Evolutionary conservation across 2,329 filamentous ascomycete species (phyloP), one percentile per base, ranked within the genome.

Genomic region (Penicillium psychrosexuale): DNA sequence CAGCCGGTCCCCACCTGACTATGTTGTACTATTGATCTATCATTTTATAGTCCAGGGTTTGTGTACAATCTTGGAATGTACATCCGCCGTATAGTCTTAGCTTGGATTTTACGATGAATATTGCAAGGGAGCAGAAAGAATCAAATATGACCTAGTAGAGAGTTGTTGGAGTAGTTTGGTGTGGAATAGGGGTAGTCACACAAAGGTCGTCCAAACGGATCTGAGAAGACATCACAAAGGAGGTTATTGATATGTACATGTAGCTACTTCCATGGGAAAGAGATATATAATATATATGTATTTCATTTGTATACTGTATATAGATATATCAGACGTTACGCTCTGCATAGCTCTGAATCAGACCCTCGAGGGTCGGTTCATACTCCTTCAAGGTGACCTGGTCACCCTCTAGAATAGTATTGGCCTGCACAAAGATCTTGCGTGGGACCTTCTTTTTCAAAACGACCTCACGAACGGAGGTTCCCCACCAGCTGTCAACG

Each of bases 391-490:
- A 75, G 13, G 80, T 81, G 30, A 95, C 89, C 70, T 86, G 83
- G 54, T 88, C 90, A 0, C 82, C 84, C 12, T 81, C 76, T 38
- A 94, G 69, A 53, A 86, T 82, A 0, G 93, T 97, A 73, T 96
- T 97, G 56, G 90, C 91, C 78, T 97, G 92, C 51, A 97, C 91
- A 77, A 96, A 97, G 42, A 97, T 77, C 69, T 84, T 87, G 65
- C 87, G 84, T 38, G 66, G 67, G 0, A 87, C 84, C 62, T 88
- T 80, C 47, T 77, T 74, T 59, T 80, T 74, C 55, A 92, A 67
- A 9, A 91, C 84, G 7, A 75, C 69, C 64, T 67, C 84, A 53
- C 93, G 82, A 27, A 97, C 84, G 75, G 87, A 88, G 61, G 83
- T 85, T 52, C 88, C 91, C 83, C 90, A 97, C 78, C 90, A 97